phyloP scores from a whole-genome alignment of 1,284 basidiomycete genomes.

The Pseudozyma pruni region DNA sequence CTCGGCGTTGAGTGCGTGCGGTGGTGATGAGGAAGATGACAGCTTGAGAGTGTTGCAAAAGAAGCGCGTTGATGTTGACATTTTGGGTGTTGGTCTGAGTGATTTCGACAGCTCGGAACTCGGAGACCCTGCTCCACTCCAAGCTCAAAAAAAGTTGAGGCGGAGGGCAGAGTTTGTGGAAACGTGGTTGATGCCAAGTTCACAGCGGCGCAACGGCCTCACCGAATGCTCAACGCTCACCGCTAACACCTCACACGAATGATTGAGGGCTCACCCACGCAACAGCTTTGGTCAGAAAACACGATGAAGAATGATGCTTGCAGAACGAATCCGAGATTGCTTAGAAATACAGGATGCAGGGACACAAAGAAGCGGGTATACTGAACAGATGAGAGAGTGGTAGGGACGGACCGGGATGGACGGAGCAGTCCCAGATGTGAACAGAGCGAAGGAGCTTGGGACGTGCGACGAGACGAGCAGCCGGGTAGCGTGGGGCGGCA shows the following conservation, averaged over 20 bases:
- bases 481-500: too few relatives aligned
- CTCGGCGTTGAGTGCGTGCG: neutral
- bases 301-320: neutral
- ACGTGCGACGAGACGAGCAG: too few relatives aligned
- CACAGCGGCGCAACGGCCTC: neutral
- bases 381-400: neutral
- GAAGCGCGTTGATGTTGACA: neutral
- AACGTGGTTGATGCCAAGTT: too few relatives aligned
- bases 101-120: slow-evolving; percentile 6
- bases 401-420: slow-evolving; percentile 5
- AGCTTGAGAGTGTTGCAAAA: neutral
- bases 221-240: too few relatives aligned
- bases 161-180: neutral
- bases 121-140: slow-evolving; percentile 10
- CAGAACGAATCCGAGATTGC: slow-evolving; percentile 10
- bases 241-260: too few relatives aligned
- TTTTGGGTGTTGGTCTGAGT: slow-evolving; percentile 11
- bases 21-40: neutral
- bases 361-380: slow-evolving; percentile 26
- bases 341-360: slow-evolving; percentile 36
- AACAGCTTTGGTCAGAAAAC: too few relatives aligned
- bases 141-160: neutral
- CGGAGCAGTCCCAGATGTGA: neutral
- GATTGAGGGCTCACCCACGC: too few relatives aligned
- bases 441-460: too few relatives aligned